Conservation (phyloP, 805 yeast genomes). For the Metschnikowia chrysomelidarum region DNA sequence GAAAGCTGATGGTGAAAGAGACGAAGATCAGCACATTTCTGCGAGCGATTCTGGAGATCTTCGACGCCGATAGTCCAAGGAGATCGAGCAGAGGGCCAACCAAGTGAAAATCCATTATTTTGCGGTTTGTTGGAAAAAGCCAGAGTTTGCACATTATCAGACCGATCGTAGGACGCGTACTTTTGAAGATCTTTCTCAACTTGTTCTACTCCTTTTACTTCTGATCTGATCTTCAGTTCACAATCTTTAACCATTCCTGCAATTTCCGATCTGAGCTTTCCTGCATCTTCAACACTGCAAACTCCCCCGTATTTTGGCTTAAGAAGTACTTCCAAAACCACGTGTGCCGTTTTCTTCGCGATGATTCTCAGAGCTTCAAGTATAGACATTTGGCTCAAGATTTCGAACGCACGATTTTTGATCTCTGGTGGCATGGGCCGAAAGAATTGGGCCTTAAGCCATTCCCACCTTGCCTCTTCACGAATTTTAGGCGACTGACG, state of each 20-base stretch:
- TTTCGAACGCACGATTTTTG: background rate
- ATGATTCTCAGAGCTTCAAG: conserved; percentile 8
- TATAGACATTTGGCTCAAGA: background rate
- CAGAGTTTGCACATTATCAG: too few relatives aligned
- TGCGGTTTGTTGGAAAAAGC: too few relatives aligned
- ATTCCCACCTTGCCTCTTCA: conserved; percentile 7
- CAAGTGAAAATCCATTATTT: too few relatives aligned
- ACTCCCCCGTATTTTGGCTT: background rate
- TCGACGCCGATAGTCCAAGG: too few relatives aligned
- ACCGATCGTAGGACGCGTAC: too few relatives aligned
- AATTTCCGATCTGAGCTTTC: background rate
- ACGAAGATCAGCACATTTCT: too few relatives aligned
- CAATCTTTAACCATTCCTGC: background rate
- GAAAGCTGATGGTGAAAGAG: too few relatives aligned
- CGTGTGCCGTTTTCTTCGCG: background rate
- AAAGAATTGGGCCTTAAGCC: conserved; percentile 4
- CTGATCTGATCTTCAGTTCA: too few relatives aligned
- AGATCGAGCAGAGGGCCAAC: too few relatives aligned
- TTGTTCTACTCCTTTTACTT: background rate
- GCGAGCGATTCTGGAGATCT: background rate
- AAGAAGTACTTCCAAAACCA: background rate
- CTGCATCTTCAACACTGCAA: too few relatives aligned
- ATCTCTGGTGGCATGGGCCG: background rate
- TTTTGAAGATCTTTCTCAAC: background rate
- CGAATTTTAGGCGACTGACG: conserved; percentile 2